Evolutionary conservation across 1,284 basidiomycete genomes (phyloP), one percentile per base, ranked within the genome.

Genomic region (Austroboletus novae-zelandiae): DNA sequence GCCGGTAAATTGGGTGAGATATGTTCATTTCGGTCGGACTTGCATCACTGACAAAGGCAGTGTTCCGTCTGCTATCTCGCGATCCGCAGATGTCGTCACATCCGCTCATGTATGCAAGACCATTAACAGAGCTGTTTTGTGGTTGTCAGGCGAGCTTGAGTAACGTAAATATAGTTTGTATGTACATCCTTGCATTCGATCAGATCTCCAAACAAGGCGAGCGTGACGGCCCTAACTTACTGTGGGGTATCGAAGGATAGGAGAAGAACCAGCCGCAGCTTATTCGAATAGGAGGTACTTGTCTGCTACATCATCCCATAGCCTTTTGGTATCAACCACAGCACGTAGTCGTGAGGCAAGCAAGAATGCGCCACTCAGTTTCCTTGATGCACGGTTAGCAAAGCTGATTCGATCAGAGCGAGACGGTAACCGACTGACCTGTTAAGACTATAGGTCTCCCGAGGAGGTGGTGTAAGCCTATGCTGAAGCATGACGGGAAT

Each of bases 361-460:
- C 56, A 99, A 73, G 72, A 99, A 98, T 3, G 92, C 88, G 0
- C 96, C 95, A 57, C 92, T 94, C 56, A 98, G 67, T 79, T 98
- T 99, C 63, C 95, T 57, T 34, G 14, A 27, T 23, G 36, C 3
- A 9, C 29, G 20, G n/a, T 51, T 15, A 52, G 51, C 37, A 43
- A 25, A 29, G 31, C 40, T 20, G 11, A 36, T 15, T 32, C 23
- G 9, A 13, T 23, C 40, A 2, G 23, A 29, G 4, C 14, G 9
- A 50, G 1, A 14, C 7, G 4, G 20, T 1, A 10, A 10, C 6
- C 8, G 11, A 67, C 76, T 47, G 52, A 86, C 86, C 87, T 75
- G 68, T 99, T 99, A 47, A 98, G 72, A 66, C 89, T 93, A 69
- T 98, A 98, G 1, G 96, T 98, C 72, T 98, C 94, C 52, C 82